Evolutionary conservation across 805 yeast species (phyloP).

Genomic region (Starmerella sirachaensis): DNA sequence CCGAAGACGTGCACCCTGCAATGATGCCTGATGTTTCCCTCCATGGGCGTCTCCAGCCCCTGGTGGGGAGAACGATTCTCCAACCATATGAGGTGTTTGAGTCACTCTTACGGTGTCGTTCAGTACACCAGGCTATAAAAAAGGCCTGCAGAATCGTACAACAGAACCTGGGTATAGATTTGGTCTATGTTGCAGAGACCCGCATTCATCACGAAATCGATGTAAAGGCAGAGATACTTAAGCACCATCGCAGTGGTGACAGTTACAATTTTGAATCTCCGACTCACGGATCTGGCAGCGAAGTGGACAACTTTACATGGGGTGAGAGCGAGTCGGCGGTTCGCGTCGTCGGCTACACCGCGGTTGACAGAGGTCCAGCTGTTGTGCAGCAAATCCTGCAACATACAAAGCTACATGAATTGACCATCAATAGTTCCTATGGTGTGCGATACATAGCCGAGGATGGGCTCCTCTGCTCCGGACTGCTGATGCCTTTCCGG

Average conservation of each 20-base stretch:
- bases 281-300: too few species aligned
- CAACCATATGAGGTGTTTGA: slow-evolving; percentile 25
- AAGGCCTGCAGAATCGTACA: slow-evolving; percentile 23
- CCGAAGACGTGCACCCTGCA: too few species aligned
- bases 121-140: slow-evolving; percentile 21
- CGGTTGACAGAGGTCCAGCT: not conserved
- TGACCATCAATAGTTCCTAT: slow-evolving; percentile 12
- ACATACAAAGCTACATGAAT: not conserved
- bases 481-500: slow-evolving; percentile 17
- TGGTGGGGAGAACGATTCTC: slow-evolving; percentile 6
- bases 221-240: not conserved
- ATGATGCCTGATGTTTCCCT: too few species aligned
- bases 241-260: too few species aligned
- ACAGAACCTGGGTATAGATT: slow-evolving; percentile 20
- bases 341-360: slow-evolving; percentile 8
- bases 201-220: slow-evolving; percentile 1
- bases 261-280: too few species aligned
- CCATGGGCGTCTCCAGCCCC: slow-evolving; percentile 5
- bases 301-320: too few species aligned
- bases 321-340: not conserved
- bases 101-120: slow-evolving; percentile 20
- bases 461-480: not conserved
- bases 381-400: not conserved
- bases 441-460: slow-evolving; percentile 8
- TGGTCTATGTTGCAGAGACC: slow-evolving; percentile 25